A percentile compares a stretch with the other conserved stretches of the same genome.
Evolutionary conservation across 106 monocot genomes (phyloP).

Genomic region (Dendrobium officinale): DNA sequence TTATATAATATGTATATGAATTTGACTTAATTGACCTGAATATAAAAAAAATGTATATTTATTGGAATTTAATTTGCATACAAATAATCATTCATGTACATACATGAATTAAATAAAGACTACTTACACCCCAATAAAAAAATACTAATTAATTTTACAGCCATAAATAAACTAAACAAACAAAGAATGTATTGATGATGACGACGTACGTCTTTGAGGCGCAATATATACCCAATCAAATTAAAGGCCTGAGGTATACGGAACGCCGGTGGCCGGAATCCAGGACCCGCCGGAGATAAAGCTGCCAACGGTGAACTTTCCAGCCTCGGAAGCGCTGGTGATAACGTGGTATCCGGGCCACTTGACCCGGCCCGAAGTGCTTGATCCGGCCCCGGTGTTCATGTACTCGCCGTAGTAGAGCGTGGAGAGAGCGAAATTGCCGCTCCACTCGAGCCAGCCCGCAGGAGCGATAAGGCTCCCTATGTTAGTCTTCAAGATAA

Average conservation of each 20-base stretch:
- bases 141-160: too few relatives aligned
- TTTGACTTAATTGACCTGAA: too few relatives aligned
- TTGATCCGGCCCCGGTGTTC: constrained; percentile 21
- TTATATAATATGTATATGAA: too few relatives aligned
- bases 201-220: too few relatives aligned
- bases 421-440: constrained; percentile 20
- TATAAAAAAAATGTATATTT: too few relatives aligned
- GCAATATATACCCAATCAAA: not conserved
- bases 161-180: too few relatives aligned
- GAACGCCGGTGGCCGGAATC: constrained; percentile 26
- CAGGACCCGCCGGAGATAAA: constrained; percentile 19
- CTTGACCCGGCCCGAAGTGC: constrained; percentile 13
- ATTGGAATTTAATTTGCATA: too few relatives aligned
- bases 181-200: too few relatives aligned
- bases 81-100: too few relatives aligned
- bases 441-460: constrained; percentile 31
- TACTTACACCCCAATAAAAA: too few relatives aligned
- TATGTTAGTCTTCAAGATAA: constrained; percentile 17
- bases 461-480: constrained; percentile 22
- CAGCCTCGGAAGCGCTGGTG: constrained; percentile 15
- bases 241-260: constrained; percentile 21
- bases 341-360: constrained; percentile 22
- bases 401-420: constrained; percentile 22
- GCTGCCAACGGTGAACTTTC: constrained; percentile 21
- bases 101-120: too few relatives aligned